A percentile compares a stretch with the other conserved stretches of the same genome.
Evolutionary conservation across 352 stramenopile genomes (phyloP).

Genomic region (Pseudoperonospora humuli): DNA sequence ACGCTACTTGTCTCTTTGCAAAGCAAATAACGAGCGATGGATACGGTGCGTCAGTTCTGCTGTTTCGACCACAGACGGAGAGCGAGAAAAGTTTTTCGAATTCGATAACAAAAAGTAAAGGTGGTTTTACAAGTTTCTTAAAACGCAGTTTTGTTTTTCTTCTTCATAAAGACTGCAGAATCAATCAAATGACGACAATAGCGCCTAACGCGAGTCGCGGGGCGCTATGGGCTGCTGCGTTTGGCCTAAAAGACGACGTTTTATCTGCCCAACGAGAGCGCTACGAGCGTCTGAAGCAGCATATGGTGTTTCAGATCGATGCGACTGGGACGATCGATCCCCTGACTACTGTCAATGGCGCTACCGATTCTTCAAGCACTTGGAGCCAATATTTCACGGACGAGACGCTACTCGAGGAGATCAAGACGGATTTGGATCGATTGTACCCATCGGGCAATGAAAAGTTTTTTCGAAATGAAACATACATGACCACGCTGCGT

Average conservation of each 20-base stretch:
- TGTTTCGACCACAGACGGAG: too few relatives aligned
- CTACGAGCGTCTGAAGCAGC: conserved; percentile 49
- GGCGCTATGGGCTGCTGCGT: conserved; percentile 13
- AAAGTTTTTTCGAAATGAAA: conserved; percentile 65
- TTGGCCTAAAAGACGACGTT: conserved; percentile 15
- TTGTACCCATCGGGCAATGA: conserved; percentile 70
- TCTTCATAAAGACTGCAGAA: too few relatives aligned
- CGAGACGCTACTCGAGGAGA: conserved; percentile 62
- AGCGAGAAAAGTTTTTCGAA: too few relatives aligned
- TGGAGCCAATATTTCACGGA: conserved; percentile 71
- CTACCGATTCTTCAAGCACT: conserved; percentile 5
- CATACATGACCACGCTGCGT: conserved; percentile 51
- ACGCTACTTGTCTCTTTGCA: too few relatives aligned
- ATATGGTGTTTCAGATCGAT: conserved; percentile 63
- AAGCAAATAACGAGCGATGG: too few relatives aligned
- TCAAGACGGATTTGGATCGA: conserved; percentile 75
- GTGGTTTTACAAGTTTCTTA: too few relatives aligned
- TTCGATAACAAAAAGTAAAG: too few relatives aligned
- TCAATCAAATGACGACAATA: conserved; percentile 3
- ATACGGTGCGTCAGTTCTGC: too few relatives aligned
- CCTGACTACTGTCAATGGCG: conserved; percentile 18
- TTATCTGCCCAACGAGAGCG: conserved; percentile 26
- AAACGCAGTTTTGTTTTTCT: too few relatives aligned
- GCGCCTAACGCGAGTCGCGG: conserved; percentile 3
- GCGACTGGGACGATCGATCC: conserved; percentile 37